phyloP scores from a whole-genome alignment of 2,329 filamentous ascomycete species.

The Neofusicoccum sp. region DNA sequence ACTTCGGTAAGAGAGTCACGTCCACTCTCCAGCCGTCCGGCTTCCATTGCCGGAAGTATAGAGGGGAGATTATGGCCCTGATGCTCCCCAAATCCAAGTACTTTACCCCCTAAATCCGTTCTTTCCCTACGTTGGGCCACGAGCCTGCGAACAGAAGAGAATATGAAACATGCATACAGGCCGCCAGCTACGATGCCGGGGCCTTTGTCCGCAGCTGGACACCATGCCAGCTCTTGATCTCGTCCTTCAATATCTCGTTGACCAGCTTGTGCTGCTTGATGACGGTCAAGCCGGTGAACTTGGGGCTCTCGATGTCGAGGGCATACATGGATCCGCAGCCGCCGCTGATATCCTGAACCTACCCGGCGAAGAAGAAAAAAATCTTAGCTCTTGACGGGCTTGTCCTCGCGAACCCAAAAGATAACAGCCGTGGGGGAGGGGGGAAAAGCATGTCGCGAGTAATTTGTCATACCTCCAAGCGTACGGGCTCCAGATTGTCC shows the following conservation, averaged over 20 bases:
- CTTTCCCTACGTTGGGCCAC: not conserved
- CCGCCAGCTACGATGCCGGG: not conserved
- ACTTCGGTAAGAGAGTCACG: not conserved
- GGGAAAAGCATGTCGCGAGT: not conserved
- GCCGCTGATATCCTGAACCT: slow-evolving; percentile 77
- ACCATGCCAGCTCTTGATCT: slow-evolving; percentile 80
- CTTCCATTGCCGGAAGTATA: not conserved
- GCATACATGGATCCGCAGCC: slow-evolving; percentile 88
- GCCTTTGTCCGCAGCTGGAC: slow-evolving; percentile 70
- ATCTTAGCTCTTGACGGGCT: not conserved
- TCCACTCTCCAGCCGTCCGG: not conserved
- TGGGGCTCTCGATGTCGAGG: slow-evolving; percentile 70
- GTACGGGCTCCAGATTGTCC: slow-evolving; percentile 41
- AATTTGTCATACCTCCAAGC: slow-evolving; percentile 43
- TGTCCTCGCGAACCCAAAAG: not conserved
- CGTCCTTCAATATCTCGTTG: slow-evolving; percentile 69
- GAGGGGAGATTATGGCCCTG: not conserved
- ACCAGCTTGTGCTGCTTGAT: slow-evolving; percentile 83
- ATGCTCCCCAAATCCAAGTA: too few relatives aligned
- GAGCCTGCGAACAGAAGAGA: not conserved
- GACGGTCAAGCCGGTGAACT: slow-evolving; percentile 68
- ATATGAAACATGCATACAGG: not conserved
- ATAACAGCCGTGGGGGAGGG: not conserved
- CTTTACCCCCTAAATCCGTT: too few relatives aligned
- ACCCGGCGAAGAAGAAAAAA: not conserved